Base-by-base conservation (phyloP, 306 rosid genomes). In the Acacia crassicarpa region DNA sequence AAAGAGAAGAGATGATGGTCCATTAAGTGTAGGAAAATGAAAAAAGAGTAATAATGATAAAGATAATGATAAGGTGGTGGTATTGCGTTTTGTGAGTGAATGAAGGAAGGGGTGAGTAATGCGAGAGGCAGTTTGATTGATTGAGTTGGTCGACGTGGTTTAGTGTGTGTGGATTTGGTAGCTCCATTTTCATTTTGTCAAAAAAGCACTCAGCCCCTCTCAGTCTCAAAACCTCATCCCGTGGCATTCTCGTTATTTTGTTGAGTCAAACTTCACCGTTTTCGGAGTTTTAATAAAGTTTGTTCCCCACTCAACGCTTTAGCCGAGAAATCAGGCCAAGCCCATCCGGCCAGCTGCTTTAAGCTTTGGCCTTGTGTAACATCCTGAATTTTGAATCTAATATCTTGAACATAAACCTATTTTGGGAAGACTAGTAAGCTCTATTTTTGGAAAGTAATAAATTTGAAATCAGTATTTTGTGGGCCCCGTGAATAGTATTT, bases 291-390 rank as follows among this genome's bases (percentile, higher is more conserved):
- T 59, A 61, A 83, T 80, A 38, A 85, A 89, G 86, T 82, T 82
- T 88, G 93, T 81, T 85, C 88, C 91, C 94, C 93, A 88, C 93
- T 89, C 77, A 65, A 75, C 72, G n/a, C n/a, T n/a, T n/a, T n/a
- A n/a, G n/a, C n/a, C n/a, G n/a, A n/a, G n/a, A n/a, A n/a, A n/a
- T n/a, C n/a, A n/a, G n/a, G n/a, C n/a, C n/a, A n/a, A n/a, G n/a
- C n/a, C n/a, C n/a, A n/a, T n/a, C n/a, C n/a, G n/a, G n/a, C n/a
- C n/a, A n/a, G n/a, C n/a, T n/a, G n/a, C n/a, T n/a, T n/a, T n/a
- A n/a, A n/a, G n/a, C n/a, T n/a, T n/a, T n/a, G n/a, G n/a, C n/a
- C n/a, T n/a, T n/a, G n/a, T n/a, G n/a, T n/a, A n/a, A n/a, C n/a
- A n/a, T n/a, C n/a, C n/a, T n/a, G n/a, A n/a, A n/a, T n/a, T n/a